Evolutionary conservation across 2,329 filamentous ascomycete species (phyloP).

Genomic region (Microcyclospora tardicrescens): DNA sequence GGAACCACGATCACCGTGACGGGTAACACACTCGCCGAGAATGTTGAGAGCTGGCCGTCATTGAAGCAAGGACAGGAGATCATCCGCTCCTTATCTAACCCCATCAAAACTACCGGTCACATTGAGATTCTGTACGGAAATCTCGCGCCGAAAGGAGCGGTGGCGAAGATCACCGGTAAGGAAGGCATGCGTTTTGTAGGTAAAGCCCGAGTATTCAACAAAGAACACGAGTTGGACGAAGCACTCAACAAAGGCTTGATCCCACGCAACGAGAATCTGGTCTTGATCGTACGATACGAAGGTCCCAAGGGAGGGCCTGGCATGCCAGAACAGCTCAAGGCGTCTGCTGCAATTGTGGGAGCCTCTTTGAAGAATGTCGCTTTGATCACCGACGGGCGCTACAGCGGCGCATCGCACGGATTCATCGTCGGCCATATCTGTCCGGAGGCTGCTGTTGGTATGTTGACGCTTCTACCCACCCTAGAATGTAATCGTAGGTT

Average conservation of each 20-base stretch:
- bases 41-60: constrained; percentile 63
- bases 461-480: too few species aligned
- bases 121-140: constrained; percentile 81
- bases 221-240: constrained; percentile 64
- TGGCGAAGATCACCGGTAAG: constrained; percentile 94
- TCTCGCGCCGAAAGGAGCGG: constrained; percentile 74
- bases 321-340: constrained; percentile 90
- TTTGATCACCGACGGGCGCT: constrained; percentile 82
- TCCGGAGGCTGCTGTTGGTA: constrained; percentile 68
- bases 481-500: too few species aligned
- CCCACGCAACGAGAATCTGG: constrained; percentile 64
- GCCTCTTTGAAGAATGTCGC: constrained; percentile 78
- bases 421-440: constrained; percentile 92
- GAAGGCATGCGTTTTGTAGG: constrained; percentile 76
- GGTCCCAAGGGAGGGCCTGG: constrained; percentile 86
- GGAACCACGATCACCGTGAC: constrained; percentile 71
- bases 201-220: constrained; percentile 71
- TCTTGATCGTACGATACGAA: constrained; percentile 84
- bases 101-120: constrained; percentile 78
- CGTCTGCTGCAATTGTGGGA: constrained; percentile 83
- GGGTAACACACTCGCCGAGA: constrained; percentile 69
- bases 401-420: constrained; percentile 76
- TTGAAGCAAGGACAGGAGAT: constrained; percentile 66
- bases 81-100: constrained; percentile 66
- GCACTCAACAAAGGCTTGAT: constrained; percentile 62